Base-by-base conservation (phyloP, 1,139 yeast species). In the Suhomyces taliae region DNA sequence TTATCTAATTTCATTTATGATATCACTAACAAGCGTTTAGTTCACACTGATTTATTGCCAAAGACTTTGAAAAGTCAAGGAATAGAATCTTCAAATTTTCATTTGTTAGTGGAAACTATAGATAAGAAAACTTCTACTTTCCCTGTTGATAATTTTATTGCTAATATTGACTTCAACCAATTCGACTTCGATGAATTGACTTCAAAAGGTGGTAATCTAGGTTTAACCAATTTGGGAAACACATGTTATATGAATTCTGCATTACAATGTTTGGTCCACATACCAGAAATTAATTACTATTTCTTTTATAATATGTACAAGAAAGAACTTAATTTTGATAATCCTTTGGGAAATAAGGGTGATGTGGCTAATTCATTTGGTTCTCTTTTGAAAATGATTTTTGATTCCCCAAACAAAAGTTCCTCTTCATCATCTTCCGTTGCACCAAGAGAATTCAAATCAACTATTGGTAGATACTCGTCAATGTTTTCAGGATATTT, bases 171-270 rank as follows among this genome's bases (percentile, higher is more conserved):
- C 44, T 31, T 53, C 8, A 52, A 60, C 14, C 54, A 55, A 36
- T 60, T 56, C 45, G 60, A 61, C 35, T 32, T 55, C 9, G 55
- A 54, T 38, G 32, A 41, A 12, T 39, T 46, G 12, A 54, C 50
- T 33, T 44, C 45, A 12, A 51, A 55, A 15, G 72, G 76, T 15
- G 80, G 79, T 1, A 56, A 68, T 43, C 55, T 70, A 40, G 99
- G 99, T 0, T 70, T 93, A 43, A 75, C 78, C 39, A 93, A 93
- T 61, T 70, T 93, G 53, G 99, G 99, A 7, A 93, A 93, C 61
- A 87, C 97, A 0, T 93, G 99, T 64, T 93, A 90, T 64, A 93
- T 93, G 98, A 93, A 93, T 66, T 89, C 97, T 12, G 97, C 98
- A 0, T 70, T 93, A 46, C 99, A 93, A 63, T 93, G 98, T 61